Percentiles rank a stretch among this genome's conserved stretches.
Evolutionary conservation across 768 basidiomycete genomes (phyloP).

Genomic region (Kwoniella heveanensis): DNA sequence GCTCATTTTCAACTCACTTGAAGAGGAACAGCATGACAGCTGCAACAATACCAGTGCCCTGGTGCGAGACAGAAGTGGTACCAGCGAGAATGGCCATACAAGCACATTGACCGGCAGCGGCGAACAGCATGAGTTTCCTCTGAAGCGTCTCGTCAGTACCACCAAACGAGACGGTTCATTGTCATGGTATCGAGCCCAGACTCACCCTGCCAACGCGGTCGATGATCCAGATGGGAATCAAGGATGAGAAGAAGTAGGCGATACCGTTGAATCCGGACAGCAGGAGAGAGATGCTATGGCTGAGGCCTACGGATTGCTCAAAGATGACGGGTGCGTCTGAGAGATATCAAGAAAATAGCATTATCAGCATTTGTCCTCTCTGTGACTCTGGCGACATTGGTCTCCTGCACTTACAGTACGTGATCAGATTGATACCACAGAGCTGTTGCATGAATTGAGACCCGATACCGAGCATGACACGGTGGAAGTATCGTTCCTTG

Average conservation of each 20-base stretch:
- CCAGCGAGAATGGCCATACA: constrained; percentile 24
- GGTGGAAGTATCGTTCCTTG: constrained; percentile 30
- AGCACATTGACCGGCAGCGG: constrained; percentile 13
- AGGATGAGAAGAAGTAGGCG: constrained; percentile 17
- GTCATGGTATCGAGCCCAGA: background rate
- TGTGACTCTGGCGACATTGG: too few species aligned
- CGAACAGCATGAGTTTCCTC: constrained; percentile 22
- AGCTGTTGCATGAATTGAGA: constrained; percentile 35
- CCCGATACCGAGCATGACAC: constrained; percentile 33
- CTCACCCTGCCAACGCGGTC: constrained; percentile 17
- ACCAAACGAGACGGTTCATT: background rate
- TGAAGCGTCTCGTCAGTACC: background rate
- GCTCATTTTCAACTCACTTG: too few species aligned
- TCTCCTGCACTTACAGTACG: constrained; percentile 17
- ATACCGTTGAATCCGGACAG: constrained; percentile 17
- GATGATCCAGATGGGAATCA: constrained; percentile 20
- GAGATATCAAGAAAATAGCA: too few species aligned
- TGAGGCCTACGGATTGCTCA: constrained; percentile 16
- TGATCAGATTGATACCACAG: constrained; percentile 24
- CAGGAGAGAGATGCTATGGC: constrained; percentile 8
- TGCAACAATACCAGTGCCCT: constrained; percentile 17
- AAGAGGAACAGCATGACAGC: constrained; percentile 20
- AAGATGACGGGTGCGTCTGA: constrained; percentile 23
- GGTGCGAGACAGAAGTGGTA: constrained; percentile 4
- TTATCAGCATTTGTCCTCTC: background rate